Conservation (phyloP, 306 rosid species). For the Phaseolus lunatus region DNA sequence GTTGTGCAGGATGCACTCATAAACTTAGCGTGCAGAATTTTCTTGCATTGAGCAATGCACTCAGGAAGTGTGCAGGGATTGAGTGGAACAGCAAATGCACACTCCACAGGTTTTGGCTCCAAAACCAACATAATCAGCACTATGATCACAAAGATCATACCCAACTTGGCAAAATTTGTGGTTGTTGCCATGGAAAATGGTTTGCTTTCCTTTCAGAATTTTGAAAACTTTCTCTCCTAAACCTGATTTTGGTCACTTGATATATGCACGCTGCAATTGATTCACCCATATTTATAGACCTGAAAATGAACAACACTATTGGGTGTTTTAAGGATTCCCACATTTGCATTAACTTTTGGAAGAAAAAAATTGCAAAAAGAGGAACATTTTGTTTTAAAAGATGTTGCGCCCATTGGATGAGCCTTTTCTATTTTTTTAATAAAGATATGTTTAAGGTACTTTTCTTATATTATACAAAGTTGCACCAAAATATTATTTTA, state of each 20-base stretch:
- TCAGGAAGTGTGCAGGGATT: constrained; percentile 50
- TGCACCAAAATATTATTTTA: background rate
- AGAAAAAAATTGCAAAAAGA: background rate
- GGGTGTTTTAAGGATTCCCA: background rate
- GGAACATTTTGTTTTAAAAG: background rate
- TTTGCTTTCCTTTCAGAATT: background rate
- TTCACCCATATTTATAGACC: constrained; percentile 20
- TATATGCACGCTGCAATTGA: background rate
- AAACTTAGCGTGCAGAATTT: constrained; percentile 28
- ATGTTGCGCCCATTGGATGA: background rate
- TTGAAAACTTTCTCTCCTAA: background rate
- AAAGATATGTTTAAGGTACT: background rate
- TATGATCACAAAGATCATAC: constrained; percentile 1
- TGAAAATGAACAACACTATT: background rate
- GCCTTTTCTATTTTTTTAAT: background rate
- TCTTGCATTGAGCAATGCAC: constrained; percentile 43
- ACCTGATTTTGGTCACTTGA: background rate
- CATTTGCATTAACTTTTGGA: background rate
- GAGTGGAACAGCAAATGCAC: constrained; percentile 49
- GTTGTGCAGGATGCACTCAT: constrained; percentile 39
- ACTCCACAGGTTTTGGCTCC: constrained; percentile 10
- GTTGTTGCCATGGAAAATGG: constrained; percentile 17
- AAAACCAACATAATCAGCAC: constrained; percentile 15
- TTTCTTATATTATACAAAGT: background rate
- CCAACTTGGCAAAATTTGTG: background rate